Evolutionary conservation across 2,329 filamentous ascomycete genomes (phyloP).

Genomic region (Ascochyta viciae-villosae): DNA sequence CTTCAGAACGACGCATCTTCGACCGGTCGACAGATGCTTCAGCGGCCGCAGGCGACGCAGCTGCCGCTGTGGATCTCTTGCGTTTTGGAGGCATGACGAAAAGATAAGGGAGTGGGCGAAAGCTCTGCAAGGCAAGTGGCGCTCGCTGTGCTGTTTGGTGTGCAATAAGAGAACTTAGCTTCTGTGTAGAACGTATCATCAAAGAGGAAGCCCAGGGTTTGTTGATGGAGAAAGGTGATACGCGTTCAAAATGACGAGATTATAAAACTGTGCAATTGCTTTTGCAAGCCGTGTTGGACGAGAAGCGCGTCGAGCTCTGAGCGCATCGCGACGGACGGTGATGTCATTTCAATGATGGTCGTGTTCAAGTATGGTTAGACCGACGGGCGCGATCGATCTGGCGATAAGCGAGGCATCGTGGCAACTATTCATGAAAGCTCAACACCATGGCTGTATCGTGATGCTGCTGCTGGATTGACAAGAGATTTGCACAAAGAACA

Average conservation of each 20-base stretch:
- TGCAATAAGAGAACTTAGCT: conserved; percentile 26
- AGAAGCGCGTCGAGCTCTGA: conserved; percentile 32
- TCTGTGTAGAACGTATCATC: conserved; percentile 39
- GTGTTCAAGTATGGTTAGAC: conserved; percentile 17
- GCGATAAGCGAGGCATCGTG: conserved; percentile 23
- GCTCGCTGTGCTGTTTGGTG: conserved; percentile 27
- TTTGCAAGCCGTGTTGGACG: conserved; percentile 22
- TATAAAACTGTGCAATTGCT: conserved; percentile 12
- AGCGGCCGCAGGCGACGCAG: conserved; percentile 22
- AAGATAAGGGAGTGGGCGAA: conserved; percentile 13
- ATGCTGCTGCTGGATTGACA: neutral
- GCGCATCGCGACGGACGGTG: conserved; percentile 17
- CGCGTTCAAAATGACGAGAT: neutral
- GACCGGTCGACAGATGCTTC: conserved; percentile 19
- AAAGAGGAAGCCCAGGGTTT: conserved; percentile 24
- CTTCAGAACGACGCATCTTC: conserved; percentile 30
- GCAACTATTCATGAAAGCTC: neutral
- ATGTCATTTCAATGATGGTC: conserved; percentile 29
- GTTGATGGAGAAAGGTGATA: conserved; percentile 8
- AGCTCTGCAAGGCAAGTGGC: conserved; percentile 18
- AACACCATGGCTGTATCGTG: conserved; percentile 2
- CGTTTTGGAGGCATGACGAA: conserved; percentile 40
- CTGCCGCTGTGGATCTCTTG: conserved; percentile 35
- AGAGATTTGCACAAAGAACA: neutral
- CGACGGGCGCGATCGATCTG: conserved; percentile 14